Percentiles rank a stretch among this genome's conserved stretches.
These are phyloP conservation scores for Diutina pseudorugosa DNA, from an alignment of 1,139 yeast species.

Conservation along the genomic window DNA sequence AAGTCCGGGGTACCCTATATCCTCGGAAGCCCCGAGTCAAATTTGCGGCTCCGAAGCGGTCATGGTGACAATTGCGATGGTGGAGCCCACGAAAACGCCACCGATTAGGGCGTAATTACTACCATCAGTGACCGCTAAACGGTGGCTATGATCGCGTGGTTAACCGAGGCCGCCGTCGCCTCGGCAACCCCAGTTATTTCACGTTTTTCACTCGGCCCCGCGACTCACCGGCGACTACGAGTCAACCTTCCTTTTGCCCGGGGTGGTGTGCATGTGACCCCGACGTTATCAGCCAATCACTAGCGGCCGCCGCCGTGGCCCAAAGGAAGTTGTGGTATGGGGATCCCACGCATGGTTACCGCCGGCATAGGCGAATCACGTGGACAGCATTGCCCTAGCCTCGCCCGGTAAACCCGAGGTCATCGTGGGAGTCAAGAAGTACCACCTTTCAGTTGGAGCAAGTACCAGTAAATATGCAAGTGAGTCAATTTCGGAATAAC, in stretches of 20 bases:
- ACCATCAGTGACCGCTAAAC: no score
- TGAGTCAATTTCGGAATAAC: no score
- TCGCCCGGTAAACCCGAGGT: neutral
- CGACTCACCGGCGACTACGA: neutral
- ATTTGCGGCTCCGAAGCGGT: neutral
- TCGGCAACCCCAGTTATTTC: neutral
- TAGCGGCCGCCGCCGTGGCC: neutral
- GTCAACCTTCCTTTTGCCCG: neutral
- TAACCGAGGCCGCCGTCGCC: neutral
- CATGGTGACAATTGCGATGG: neutral
- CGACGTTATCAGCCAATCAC: neutral
- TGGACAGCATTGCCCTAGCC: neutral
- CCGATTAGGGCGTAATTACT: neutral
- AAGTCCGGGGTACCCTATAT: slow-evolving; percentile 3
- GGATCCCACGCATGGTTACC: neutral
- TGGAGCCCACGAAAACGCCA: neutral
- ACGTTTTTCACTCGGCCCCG: neutral
- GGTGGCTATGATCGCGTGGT: no score
- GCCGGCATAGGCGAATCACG: neutral
- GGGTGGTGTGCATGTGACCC: neutral
- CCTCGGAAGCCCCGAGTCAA: slow-evolving; percentile 4
- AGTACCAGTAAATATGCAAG: no score
- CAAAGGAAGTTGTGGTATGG: neutral
- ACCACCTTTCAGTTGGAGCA: no score
- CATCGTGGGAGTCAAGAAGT: neutral